These are phyloP conservation scores for Nakataea oryzae DNA, from an alignment of 2,329 filamentous ascomycete species.

Conservation along the genomic window DNA sequence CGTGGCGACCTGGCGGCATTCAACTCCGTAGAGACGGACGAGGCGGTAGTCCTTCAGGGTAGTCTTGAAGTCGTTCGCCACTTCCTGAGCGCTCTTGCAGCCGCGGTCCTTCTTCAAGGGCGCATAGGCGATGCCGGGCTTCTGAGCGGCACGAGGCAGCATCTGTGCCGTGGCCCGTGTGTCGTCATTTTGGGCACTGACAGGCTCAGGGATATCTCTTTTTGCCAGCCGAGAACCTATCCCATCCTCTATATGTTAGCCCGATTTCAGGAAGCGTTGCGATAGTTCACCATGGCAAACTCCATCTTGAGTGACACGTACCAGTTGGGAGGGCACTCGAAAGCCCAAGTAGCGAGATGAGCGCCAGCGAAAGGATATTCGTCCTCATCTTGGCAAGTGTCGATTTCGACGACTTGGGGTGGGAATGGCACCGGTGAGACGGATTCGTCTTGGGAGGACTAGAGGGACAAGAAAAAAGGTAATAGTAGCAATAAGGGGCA, in stretches of 20 bases:
- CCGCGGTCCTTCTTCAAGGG: neutral
- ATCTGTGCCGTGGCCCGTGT: neutral
- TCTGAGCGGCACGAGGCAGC: neutral
- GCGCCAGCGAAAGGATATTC: neutral
- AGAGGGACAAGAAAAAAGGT: neutral
- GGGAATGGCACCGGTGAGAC: neutral
- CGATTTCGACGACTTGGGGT: neutral
- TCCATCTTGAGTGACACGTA: neutral
- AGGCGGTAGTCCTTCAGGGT: constrained; percentile 10
- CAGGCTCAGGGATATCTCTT: neutral
- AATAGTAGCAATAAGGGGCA: neutral
- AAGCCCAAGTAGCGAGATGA: neutral
- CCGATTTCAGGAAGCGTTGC: neutral
- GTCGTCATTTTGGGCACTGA: neutral
- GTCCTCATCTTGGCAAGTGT: neutral
- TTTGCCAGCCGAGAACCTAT: neutral
- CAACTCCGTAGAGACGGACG: constrained; percentile 1
- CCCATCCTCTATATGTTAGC: neutral
- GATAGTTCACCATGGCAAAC: too few species aligned
- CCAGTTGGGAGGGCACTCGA: neutral
- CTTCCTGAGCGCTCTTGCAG: constrained; percentile 19
- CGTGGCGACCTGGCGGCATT: constrained; percentile 58
- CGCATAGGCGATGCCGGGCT: neutral
- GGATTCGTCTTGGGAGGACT: neutral
- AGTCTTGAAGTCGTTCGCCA: constrained; percentile 25